These are phyloP conservation scores for Phaeomoniella chlamydospora DNA, from an alignment of 2,329 filamentous ascomycete species.

Conservation along the genomic window DNA sequence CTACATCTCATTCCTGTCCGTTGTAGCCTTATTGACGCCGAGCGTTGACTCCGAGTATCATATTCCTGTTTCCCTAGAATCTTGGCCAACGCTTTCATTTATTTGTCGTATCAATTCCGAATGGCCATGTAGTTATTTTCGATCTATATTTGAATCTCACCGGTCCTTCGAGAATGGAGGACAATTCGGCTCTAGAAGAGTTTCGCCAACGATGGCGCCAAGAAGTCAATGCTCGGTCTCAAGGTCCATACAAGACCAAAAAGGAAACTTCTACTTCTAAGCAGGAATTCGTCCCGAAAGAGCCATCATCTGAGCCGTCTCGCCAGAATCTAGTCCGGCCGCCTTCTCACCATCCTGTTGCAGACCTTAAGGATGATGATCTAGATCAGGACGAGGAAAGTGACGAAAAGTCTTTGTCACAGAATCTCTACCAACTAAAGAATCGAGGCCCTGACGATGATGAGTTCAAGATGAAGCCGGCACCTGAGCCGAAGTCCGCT, in stretches of 20 bases:
- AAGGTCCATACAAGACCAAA: constrained; percentile 7
- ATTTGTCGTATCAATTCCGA: too few species aligned
- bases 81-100: too few species aligned
- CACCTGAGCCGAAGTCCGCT: constrained; percentile 53
- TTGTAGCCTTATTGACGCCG: too few species aligned
- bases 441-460: constrained; percentile 21
- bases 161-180: constrained; percentile 5
- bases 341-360: constrained; percentile 23
- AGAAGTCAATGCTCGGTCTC: constrained; percentile 49
- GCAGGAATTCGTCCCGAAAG: neutral
- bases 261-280: neutral
- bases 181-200: constrained; percentile 44
- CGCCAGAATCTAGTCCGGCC: constrained; percentile 10
- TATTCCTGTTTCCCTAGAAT: too few species aligned
- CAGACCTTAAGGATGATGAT: constrained; percentile 19
- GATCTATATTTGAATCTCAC: too few species aligned
- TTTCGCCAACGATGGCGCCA: constrained; percentile 79
- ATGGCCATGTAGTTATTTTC: too few species aligned
- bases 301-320: neutral
- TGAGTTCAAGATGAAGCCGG: constrained; percentile 14
- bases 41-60: too few species aligned
- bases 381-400: constrained; percentile 4
- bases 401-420: constrained; percentile 11
- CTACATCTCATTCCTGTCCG: too few species aligned
- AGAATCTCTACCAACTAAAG: constrained; percentile 20